Conservation (phyloP, 176 grass and related monocot genomes). For the Calamus simplicifolius region DNA sequence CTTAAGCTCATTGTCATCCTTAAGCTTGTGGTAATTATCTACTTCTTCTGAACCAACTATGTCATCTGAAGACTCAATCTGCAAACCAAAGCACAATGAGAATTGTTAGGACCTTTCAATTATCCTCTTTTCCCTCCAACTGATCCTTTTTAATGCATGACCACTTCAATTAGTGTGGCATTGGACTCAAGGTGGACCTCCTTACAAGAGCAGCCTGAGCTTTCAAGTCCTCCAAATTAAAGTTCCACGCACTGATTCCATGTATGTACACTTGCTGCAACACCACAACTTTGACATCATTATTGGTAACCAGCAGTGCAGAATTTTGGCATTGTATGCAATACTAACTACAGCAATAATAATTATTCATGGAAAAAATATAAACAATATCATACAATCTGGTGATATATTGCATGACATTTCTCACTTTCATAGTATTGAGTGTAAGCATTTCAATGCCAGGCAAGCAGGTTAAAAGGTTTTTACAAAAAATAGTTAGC, state of each 20-base stretch:
- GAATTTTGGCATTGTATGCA: neutral
- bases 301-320: neutral
- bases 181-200: conserved; percentile 5
- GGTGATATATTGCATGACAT: too few relatives aligned
- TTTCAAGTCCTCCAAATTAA: conserved; percentile 98
- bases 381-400: too few relatives aligned
- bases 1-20: conserved; percentile 24
- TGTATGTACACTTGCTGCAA: conserved; percentile 93
- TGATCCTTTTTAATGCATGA: too few relatives aligned
- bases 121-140: neutral
- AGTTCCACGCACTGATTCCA: conserved; percentile 99
- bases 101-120: neutral
- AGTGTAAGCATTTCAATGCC: too few relatives aligned
- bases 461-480: too few relatives aligned
- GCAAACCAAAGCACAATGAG: conserved; percentile 28
- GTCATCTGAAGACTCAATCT: conserved; percentile 73
- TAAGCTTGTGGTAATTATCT: conserved; percentile 28
- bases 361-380: too few relatives aligned
- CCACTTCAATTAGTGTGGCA: too few relatives aligned
- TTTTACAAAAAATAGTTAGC: too few relatives aligned
- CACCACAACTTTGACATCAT: conserved; percentile 13
- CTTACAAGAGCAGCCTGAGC: conserved; percentile 88
- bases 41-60: conserved; percentile 31
- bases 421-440: too few relatives aligned
- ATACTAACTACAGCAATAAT: too few relatives aligned